Conservation (phyloP, 441 rosid species). For the Gossypium davidsonii region DNA sequence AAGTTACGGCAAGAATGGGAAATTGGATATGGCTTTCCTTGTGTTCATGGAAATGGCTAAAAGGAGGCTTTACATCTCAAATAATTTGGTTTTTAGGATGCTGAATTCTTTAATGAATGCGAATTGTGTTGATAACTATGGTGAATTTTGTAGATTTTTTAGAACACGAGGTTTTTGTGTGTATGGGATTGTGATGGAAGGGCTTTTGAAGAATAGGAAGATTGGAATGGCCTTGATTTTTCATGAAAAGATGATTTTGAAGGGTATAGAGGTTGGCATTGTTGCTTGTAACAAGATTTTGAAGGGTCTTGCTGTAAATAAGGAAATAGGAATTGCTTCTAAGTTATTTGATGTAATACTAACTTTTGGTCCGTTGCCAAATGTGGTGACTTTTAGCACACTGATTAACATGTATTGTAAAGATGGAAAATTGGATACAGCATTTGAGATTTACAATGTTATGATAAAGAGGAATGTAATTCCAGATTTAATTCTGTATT, state of each 20-base stretch:
- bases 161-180: conserved; percentile 12
- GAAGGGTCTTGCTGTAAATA: conserved; percentile 23
- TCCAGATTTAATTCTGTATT: conserved; percentile 34
- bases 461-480: conserved; percentile 25
- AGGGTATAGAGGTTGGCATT: conserved; percentile 25
- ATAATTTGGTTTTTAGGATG: conserved; percentile 20
- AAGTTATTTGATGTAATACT: conserved; percentile 24
- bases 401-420: conserved; percentile 38
- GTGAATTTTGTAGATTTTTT: conserved; percentile 19
- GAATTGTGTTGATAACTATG: conserved; percentile 20
- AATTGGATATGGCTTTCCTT: conserved; percentile 25
- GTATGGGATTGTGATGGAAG: conserved; percentile 31
- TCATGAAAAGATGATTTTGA: conserved; percentile 22
- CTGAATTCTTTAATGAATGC: conserved; percentile 26
- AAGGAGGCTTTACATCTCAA: conserved; percentile 12
- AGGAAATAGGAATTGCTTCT: conserved; percentile 25
- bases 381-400: conserved; percentile 38
- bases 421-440: conserved; percentile 32
- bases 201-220: conserved; percentile 28
- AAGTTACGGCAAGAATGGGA: conserved; percentile 25
- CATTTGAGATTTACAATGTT: conserved; percentile 24
- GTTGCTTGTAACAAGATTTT: conserved; percentile 40
- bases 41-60: conserved; percentile 20
- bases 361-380: conserved; percentile 36
- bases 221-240: conserved; percentile 27